Conservation (phyloP, 2,329 filamentous ascomycete species). For the Epichloe hybrida region DNA sequence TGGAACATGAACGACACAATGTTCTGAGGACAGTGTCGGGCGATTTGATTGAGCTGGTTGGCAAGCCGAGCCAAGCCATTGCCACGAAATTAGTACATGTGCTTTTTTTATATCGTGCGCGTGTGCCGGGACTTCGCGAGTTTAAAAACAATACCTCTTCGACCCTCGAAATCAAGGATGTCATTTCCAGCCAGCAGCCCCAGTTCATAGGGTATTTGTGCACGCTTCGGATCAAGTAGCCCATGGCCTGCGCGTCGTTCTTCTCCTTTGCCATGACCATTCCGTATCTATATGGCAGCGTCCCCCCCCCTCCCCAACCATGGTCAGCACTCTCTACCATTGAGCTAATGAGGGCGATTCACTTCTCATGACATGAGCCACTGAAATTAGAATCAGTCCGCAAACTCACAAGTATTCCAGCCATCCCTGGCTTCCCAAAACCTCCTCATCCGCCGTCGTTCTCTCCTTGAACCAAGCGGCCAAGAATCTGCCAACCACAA, state of each 20-base stretch:
- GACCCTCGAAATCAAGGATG: constrained; percentile 60
- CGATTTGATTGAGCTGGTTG: constrained; percentile 53
- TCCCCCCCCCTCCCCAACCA: neutral
- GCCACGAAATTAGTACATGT: no score
- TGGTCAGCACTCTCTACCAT: neutral
- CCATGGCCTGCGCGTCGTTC: constrained; percentile 72
- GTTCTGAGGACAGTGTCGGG: constrained; percentile 67
- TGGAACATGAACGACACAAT: constrained; percentile 93
- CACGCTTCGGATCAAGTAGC: constrained; percentile 78
- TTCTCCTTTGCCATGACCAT: constrained; percentile 83
- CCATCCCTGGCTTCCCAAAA: constrained; percentile 69
- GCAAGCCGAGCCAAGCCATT: no score
- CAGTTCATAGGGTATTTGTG: constrained; percentile 90
- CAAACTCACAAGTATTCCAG: constrained; percentile 61
- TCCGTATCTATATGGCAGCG: constrained; percentile 48
- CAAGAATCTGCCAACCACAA: constrained; percentile 59
- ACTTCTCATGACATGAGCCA: no score
- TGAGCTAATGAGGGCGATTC: no score
- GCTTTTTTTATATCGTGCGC: neutral
- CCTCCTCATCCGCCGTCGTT: constrained; percentile 40
- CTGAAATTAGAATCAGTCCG: neutral
- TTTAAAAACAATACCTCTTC: constrained; percentile 51
- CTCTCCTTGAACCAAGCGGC: constrained; percentile 69
- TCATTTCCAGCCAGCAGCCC: constrained; percentile 92
- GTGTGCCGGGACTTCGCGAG: neutral